Conservation (phyloP, 2,329 filamentous ascomycete genomes). For the Endothia cerciana region DNA sequence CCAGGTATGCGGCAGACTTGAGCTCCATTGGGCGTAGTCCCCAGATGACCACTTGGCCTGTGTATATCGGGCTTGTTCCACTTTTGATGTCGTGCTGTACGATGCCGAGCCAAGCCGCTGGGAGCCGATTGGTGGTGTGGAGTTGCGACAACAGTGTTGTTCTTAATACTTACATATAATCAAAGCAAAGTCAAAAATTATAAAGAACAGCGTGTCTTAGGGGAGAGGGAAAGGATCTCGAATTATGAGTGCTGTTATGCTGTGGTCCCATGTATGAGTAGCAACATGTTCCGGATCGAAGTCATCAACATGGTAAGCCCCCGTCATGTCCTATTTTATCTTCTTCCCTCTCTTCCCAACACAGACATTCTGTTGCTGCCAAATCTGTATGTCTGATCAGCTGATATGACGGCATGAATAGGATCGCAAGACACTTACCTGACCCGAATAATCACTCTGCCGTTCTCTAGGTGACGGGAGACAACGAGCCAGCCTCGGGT, state of each 20-base stretch:
- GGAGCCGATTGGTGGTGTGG: not conserved
- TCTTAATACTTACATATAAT: not conserved
- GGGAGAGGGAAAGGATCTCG: not conserved
- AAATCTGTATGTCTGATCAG: not conserved
- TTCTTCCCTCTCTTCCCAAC: not conserved
- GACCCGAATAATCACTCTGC: not conserved
- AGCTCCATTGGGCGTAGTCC: not conserved
- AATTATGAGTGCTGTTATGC: not conserved
- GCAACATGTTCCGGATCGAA: not conserved
- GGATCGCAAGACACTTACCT: not conserved
- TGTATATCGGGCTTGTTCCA: not conserved
- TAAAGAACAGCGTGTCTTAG: not conserved
- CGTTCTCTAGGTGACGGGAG: not conserved
- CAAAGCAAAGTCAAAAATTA: not conserved
- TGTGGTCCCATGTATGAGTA: not conserved
- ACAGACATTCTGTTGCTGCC: not conserved
- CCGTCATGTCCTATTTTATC: not conserved
- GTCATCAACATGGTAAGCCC: not conserved
- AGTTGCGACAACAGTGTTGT: not conserved
- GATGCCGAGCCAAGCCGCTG: not conserved
- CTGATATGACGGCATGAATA: not conserved
- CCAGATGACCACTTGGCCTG: not conserved
- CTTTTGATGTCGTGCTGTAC: slow-evolving; percentile 3
- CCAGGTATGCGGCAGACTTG: not conserved
- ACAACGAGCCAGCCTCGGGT: not conserved